A percentile compares a stretch with the other conserved stretches of the same genome.
Evolutionary conservation across 2,329 filamentous ascomycete genomes (phyloP).

Genomic region (Diaporthe caulivora): DNA sequence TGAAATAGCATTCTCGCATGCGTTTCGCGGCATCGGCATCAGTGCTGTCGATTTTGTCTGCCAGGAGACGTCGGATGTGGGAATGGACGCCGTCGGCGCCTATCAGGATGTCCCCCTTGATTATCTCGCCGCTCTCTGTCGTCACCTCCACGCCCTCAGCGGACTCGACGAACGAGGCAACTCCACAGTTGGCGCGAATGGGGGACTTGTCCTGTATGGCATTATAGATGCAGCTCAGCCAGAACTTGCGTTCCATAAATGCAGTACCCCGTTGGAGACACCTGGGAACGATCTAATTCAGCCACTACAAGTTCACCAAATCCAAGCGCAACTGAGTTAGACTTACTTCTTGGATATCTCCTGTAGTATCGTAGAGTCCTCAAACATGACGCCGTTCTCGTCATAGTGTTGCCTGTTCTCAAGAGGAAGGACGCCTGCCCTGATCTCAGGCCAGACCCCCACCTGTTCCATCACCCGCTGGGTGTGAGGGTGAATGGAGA

Average conservation of each 20-base stretch:
- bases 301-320: not conserved
- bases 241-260: slow-evolving; percentile 38
- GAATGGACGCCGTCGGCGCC: slow-evolving; percentile 40
- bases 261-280: slow-evolving; percentile 15
- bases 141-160: slow-evolving; percentile 38
- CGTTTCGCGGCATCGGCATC: slow-evolving; percentile 13
- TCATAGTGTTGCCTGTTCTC: slow-evolving; percentile 37
- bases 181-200: slow-evolving; percentile 32
- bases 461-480: slow-evolving; percentile 39
- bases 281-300: not conserved
- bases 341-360: slow-evolving; percentile 31
- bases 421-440: slow-evolving; percentile 8
- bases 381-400: slow-evolving; percentile 38
- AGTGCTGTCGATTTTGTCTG: not conserved
- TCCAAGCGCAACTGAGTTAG: not conserved
- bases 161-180: slow-evolving; percentile 37
- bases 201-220: slow-evolving; percentile 37
- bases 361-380: slow-evolving; percentile 32
- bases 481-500: slow-evolving; percentile 31
- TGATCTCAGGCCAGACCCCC: slow-evolving; percentile 34
- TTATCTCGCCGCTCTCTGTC: slow-evolving; percentile 37
- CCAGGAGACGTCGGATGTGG: slow-evolving; percentile 23
- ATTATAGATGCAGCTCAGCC: slow-evolving; percentile 37
- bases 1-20: slow-evolving; percentile 8
- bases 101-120: slow-evolving; percentile 40